These are phyloP conservation scores for Sporothrix phasma DNA, from an alignment of 2,329 filamentous ascomycete species.

Conservation along the genomic window DNA sequence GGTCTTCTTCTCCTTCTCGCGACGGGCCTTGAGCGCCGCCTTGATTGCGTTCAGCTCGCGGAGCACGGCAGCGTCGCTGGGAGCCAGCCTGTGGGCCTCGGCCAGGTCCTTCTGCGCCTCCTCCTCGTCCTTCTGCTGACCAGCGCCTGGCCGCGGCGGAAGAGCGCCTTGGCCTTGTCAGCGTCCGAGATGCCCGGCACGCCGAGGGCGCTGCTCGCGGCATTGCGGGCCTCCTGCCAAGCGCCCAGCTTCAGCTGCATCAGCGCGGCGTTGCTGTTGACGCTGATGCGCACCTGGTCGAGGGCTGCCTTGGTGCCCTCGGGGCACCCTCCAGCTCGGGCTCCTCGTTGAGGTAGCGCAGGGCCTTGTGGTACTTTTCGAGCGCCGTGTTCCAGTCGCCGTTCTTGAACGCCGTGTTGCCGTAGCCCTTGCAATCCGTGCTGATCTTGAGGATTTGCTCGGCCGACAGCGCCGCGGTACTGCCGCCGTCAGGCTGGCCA, in stretches of 20 bases:
- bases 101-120: conserved; percentile 64
- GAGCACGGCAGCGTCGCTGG: conserved; percentile 62
- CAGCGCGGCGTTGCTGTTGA: conserved; percentile 83
- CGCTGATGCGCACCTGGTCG: conserved; percentile 65
- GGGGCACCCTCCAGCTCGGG: conserved; percentile 63
- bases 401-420: conserved; percentile 84
- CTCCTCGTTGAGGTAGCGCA: conserved; percentile 82
- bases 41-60: conserved; percentile 72
- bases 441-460: conserved; percentile 67
- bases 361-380: conserved; percentile 87
- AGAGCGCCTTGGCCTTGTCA: conserved; percentile 84
- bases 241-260: conserved; percentile 70
- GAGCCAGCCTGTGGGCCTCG: conserved; percentile 63
- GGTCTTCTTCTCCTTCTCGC: conserved; percentile 82
- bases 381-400: conserved; percentile 61
- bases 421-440: conserved; percentile 76
- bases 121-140: conserved; percentile 75
- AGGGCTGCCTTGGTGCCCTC: conserved; percentile 57
- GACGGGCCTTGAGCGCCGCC: conserved; percentile 60
- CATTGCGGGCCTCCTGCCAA: conserved; percentile 59
- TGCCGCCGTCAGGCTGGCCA: conserved; percentile 13
- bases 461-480: conserved; percentile 47
- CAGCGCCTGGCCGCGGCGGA: conserved; percentile 68
- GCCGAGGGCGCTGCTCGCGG: conserved; percentile 63
- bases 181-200: conserved; percentile 55